These are phyloP conservation scores for Lentinula sp. DNA, from an alignment of 768 basidiomycete species.

Conservation along the genomic window DNA sequence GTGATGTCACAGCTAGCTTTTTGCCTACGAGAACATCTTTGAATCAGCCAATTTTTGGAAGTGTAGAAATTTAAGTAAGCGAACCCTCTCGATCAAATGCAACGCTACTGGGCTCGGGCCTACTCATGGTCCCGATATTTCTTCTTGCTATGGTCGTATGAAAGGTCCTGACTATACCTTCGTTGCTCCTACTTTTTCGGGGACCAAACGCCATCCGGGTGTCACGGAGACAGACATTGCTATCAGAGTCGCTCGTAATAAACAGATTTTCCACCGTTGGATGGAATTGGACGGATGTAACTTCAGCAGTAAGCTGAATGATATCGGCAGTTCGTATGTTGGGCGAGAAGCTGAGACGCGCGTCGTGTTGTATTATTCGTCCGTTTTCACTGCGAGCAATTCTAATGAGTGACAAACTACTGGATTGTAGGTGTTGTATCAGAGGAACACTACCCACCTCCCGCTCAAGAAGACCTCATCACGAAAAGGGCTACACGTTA, in stretches of 20 bases:
- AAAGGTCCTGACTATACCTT: constrained; percentile 45
- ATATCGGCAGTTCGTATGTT: constrained; percentile 38
- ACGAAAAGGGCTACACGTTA: constrained; percentile 60
- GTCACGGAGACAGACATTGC: constrained; percentile 64
- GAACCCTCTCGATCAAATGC: constrained; percentile 63
- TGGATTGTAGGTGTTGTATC: not conserved
- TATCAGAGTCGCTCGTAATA: constrained; percentile 52
- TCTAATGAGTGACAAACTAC: not conserved
- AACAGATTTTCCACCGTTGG: constrained; percentile 67
- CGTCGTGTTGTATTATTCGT: constrained; percentile 56
- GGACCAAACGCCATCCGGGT: constrained; percentile 70
- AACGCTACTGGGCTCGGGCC: constrained; percentile 66
- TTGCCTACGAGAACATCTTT: constrained; percentile 34
- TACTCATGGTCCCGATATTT: constrained; percentile 37
- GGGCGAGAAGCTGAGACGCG: constrained; percentile 30
- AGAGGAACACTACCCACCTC: constrained; percentile 34
- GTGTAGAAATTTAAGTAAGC: constrained; percentile 5
- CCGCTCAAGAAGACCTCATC: constrained; percentile 68
- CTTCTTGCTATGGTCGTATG: constrained; percentile 22
- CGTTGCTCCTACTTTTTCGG: constrained; percentile 29
- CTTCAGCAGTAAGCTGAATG: constrained; percentile 47
- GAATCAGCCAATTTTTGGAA: not conserved
- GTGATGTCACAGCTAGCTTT: constrained; percentile 60
- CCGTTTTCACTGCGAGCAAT: constrained; percentile 57
- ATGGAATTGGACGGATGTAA: constrained; percentile 63